A percentile compares a stretch with the other conserved stretches of the same genome.
phyloP scores from a whole-genome alignment of 2,329 filamentous ascomycete species.

The Grosmannia serpens region DNA sequence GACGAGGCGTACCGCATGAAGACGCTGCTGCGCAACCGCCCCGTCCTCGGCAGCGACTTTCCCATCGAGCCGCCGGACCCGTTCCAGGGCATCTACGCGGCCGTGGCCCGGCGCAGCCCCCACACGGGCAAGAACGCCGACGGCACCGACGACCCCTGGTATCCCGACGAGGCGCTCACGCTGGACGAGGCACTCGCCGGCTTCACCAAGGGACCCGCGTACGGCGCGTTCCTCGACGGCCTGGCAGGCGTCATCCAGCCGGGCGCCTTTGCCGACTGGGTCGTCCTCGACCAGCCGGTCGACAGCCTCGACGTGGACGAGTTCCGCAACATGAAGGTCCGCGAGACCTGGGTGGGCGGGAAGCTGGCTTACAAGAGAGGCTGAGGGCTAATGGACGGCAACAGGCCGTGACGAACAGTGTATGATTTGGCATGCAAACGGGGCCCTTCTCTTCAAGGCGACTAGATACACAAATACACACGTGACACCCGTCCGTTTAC shows the following conservation, averaged over 20 bases:
- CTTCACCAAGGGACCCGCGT: slow-evolving; percentile 49
- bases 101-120: slow-evolving; percentile 49
- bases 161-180: slow-evolving; percentile 45
- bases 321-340: slow-evolving; percentile 42
- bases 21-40: slow-evolving; percentile 32
- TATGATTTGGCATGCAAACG: too few relatives aligned
- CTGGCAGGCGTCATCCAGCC: slow-evolving; percentile 45
- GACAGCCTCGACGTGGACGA: slow-evolving; percentile 35
- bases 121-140: slow-evolving; percentile 38
- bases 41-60: slow-evolving; percentile 56
- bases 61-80: slow-evolving; percentile 59
- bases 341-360: slow-evolving; percentile 59
- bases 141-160: slow-evolving; percentile 43
- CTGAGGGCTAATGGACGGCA: background rate
- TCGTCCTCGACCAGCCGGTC: slow-evolving; percentile 52
- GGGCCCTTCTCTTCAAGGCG: too few relatives aligned
- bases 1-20: slow-evolving; percentile 55
- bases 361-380: slow-evolving; percentile 32
- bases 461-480: too few relatives aligned
- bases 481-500: background rate
- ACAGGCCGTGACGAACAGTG: too few relatives aligned
- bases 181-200: slow-evolving; percentile 49
- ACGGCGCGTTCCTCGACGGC: slow-evolving; percentile 47
- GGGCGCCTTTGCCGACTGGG: slow-evolving; percentile 58
- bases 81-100: slow-evolving; percentile 59